These are phyloP conservation scores for Castanospermum australe DNA, from an alignment of 306 rosid species.

Conservation along the genomic window DNA sequence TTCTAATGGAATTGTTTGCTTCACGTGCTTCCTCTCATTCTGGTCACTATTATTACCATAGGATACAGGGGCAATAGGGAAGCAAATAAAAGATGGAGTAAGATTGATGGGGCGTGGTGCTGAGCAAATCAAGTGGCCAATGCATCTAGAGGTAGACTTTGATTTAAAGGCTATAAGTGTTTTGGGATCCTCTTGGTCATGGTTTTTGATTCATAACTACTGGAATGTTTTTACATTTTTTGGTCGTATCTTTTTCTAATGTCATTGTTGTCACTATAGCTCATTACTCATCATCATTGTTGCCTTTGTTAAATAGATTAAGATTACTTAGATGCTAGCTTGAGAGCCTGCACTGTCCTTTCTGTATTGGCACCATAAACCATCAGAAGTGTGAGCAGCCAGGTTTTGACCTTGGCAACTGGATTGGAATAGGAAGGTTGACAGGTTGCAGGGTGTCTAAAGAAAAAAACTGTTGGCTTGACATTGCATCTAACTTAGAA, in stretches of 20 bases:
- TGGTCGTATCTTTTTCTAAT: neutral
- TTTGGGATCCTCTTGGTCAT: slow-evolving; percentile 1
- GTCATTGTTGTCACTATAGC: neutral
- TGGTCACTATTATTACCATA: slow-evolving; percentile 36
- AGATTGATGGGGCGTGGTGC: slow-evolving; percentile 98
- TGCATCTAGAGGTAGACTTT: slow-evolving; percentile 78
- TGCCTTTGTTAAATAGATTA: neutral
- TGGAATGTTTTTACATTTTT: neutral
- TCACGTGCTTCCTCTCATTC: slow-evolving; percentile 27
- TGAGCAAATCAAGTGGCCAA: slow-evolving; percentile 88
- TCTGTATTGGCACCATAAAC: neutral
- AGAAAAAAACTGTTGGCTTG: neutral
- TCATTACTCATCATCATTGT: neutral
- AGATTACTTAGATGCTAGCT: neutral
- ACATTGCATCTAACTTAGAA: neutral
- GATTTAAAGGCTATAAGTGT: neutral
- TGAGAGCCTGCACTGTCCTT: slow-evolving; percentile 8
- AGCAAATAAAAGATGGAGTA: slow-evolving; percentile 89
- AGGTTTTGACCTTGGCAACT: neutral
- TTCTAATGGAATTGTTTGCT: slow-evolving; percentile 28
- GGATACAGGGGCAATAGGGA: slow-evolving; percentile 92
- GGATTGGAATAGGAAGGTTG: neutral
- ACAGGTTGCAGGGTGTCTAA: neutral
- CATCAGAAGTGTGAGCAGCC: neutral
- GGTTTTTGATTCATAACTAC: neutral